Evolutionary conservation across 2,329 filamentous ascomycete species (phyloP), one percentile per base, ranked within the genome.

Genomic region (Aspergillus flavus): DNA sequence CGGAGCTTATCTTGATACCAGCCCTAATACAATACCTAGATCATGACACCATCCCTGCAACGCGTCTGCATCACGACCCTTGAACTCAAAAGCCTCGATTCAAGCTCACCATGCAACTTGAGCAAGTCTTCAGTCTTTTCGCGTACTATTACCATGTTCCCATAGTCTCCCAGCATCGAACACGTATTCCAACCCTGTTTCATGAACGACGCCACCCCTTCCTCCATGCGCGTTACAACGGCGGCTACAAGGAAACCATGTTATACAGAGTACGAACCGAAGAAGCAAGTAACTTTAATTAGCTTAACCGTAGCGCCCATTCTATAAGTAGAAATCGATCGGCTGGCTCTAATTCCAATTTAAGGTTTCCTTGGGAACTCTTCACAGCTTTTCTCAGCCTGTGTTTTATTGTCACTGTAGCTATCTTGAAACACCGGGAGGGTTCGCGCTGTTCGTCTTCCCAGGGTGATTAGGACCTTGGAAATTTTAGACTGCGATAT

Each of bases 21-120:
- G 39, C 39, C 39, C 39, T 41, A 41, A 41, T 41, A 41, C 39
- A 3, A 12, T 46, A 46, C n/a, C 9, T 5, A 46, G n/a, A 23
- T 46, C 10, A 46, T 48, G 41, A 32, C n/a, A 9, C 23, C 53
- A 66, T 68, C 69, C 69, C 68, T 70, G 55, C 61, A 69, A 69
- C 69, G 68, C 69, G 69, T 67, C 60, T 26, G 46, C 46, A 57
- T 60, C 62, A 54, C 61, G 58, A 63, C 61, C 61, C 61, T 46
- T 34, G 9, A 52, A 52, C 48, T 12, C 23, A 48, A 48, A 48
- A 14, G 23, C 14, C 45, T 48, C 21, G 16, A 52, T 52, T 9
- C 46, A 52, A 32, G 48, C 28, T 52, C 48, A 32, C 14, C 46
- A 50, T 52, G 48, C 48, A 52, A 52, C 16, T n/a, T 41, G 39